Percentiles rank a stretch among this genome's conserved stretches.
phyloP scores from a whole-genome alignment of 176 grass and related monocot species.

The Avena atlantica region DNA sequence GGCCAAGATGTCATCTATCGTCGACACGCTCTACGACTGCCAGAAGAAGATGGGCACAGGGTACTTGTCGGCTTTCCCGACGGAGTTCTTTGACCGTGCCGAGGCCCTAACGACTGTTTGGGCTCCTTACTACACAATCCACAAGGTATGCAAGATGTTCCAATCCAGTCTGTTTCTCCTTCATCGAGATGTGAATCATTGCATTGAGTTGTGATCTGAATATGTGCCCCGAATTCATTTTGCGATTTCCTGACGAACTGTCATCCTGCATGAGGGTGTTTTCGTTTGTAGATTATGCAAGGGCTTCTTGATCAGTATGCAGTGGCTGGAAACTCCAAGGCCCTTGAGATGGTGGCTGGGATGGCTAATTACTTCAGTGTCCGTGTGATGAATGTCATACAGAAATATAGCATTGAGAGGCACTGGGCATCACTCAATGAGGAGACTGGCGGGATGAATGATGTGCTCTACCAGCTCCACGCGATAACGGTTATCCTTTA shows the following conservation, averaged over 20 bases:
- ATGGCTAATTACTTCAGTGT: slow-evolving; percentile 94
- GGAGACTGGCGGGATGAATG: slow-evolving; percentile 98
- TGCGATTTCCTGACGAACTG: background rate
- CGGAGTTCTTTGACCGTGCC: slow-evolving; percentile 83
- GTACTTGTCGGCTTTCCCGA: slow-evolving; percentile 89
- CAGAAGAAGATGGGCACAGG: slow-evolving; percentile 89
- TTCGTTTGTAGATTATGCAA: slow-evolving; percentile 78
- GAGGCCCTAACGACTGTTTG: slow-evolving; percentile 77
- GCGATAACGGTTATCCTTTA: slow-evolving; percentile 62
- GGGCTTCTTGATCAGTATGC: slow-evolving; percentile 95
- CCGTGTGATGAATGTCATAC: slow-evolving; percentile 88
- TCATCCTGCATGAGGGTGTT: background rate
- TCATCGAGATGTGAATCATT: background rate
- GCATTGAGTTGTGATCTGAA: background rate
- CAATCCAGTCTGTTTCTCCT: slow-evolving; percentile 5
- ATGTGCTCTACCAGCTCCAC: slow-evolving; percentile 92
- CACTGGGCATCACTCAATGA: slow-evolving; percentile 91
- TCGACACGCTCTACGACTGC: slow-evolving; percentile 65
- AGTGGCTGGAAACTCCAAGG: slow-evolving; percentile 61
- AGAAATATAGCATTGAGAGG: slow-evolving; percentile 90
- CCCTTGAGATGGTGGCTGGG: slow-evolving; percentile 73
- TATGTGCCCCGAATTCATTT: background rate
- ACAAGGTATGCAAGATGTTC: slow-evolving; percentile 64
- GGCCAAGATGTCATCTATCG: slow-evolving; percentile 62
- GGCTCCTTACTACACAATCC: slow-evolving; percentile 98